phyloP scores from a whole-genome alignment of 1,284 basidiomycete genomes.

The Polyporus tsugae region DNA sequence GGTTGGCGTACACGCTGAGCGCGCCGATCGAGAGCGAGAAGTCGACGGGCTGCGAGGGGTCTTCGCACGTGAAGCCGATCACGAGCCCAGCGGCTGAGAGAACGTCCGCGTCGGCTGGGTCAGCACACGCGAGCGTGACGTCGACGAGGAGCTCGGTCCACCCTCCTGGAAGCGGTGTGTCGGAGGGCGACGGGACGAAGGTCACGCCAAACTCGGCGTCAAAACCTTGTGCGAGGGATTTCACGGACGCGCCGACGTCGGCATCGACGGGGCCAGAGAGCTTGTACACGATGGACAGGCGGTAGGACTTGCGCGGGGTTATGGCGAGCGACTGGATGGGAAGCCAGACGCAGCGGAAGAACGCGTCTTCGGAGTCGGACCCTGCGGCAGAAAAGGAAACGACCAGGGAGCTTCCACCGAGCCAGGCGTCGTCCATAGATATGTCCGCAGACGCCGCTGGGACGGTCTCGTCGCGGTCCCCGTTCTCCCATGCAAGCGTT shows the following conservation, averaged over 20 bases:
- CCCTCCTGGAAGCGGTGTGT: slow-evolving; percentile 47
- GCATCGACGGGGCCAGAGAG: slow-evolving; percentile 46
- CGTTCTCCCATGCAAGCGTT: slow-evolving; percentile 58
- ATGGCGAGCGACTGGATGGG: slow-evolving; percentile 70
- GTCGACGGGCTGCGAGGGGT: slow-evolving; percentile 49
- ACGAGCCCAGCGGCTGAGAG: slow-evolving; percentile 58
- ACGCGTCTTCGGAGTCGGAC: slow-evolving; percentile 51
- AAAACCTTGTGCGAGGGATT: slow-evolving; percentile 38
- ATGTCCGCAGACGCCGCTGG: slow-evolving; percentile 53
- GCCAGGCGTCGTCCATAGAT: slow-evolving; percentile 71
- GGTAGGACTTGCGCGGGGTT: slow-evolving; percentile 54
- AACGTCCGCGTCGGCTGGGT: slow-evolving; percentile 30
- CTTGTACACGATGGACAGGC: slow-evolving; percentile 63
- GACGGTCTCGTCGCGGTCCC: slow-evolving; percentile 47
- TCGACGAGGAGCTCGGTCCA: slow-evolving; percentile 61
- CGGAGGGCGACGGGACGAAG: slow-evolving; percentile 40
- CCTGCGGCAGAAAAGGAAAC: slow-evolving; percentile 52
- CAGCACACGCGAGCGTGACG: slow-evolving; percentile 45
- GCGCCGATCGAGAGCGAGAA: slow-evolving; percentile 66
- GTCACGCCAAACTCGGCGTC: slow-evolving; percentile 42
- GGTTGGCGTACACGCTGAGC: slow-evolving; percentile 57
- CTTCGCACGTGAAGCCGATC: slow-evolving; percentile 55
- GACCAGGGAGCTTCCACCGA: slow-evolving; percentile 68
- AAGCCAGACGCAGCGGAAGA: slow-evolving; percentile 65
- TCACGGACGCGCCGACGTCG: slow-evolving; percentile 59